These are phyloP conservation scores for Calonectria crousiana DNA, from an alignment of 2,329 filamentous ascomycete species.

Conservation along the genomic window DNA sequence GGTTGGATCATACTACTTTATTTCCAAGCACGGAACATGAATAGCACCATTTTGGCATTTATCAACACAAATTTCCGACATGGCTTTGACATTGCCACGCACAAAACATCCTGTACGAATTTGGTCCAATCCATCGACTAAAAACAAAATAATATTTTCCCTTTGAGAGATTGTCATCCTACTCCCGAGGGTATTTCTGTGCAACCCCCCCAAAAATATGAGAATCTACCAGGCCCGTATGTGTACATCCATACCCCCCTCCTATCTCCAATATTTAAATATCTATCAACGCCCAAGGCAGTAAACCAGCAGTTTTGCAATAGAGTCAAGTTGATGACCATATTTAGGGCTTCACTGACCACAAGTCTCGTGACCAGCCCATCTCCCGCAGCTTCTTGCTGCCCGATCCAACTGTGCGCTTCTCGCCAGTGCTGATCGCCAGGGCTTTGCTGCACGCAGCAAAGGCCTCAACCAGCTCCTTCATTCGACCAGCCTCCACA, in stretches of 20 bases:
- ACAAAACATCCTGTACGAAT: background rate
- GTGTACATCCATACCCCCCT: conserved; percentile 24
- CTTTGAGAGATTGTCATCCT: background rate
- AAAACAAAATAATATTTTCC: background rate
- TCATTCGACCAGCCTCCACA: conserved; percentile 74
- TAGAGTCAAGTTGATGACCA: background rate
- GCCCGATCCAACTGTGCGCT: conserved; percentile 61
- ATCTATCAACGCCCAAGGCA: conserved; percentile 28
- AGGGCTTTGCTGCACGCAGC: conserved; percentile 82
- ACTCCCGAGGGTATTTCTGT: background rate
- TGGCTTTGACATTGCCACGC: background rate
- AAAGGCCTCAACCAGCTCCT: conserved; percentile 81
- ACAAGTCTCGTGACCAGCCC: conserved; percentile 74
- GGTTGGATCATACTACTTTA: background rate
- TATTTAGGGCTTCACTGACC: conserved; percentile 61
- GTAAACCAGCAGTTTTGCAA: conserved; percentile 3
- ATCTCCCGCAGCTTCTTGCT: conserved; percentile 72
- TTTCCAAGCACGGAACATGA: background rate
- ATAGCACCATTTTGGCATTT: background rate
- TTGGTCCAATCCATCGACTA: background rate
- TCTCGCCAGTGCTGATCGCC: conserved; percentile 67
- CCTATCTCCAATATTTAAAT: conserved; percentile 7
- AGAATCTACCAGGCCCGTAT: conserved; percentile 24
- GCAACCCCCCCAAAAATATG: background rate
- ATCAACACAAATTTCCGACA: background rate